Evolutionary conservation across 2,329 filamentous ascomycete genomes (phyloP).

Genomic region (Alternaria ethzedia): DNA sequence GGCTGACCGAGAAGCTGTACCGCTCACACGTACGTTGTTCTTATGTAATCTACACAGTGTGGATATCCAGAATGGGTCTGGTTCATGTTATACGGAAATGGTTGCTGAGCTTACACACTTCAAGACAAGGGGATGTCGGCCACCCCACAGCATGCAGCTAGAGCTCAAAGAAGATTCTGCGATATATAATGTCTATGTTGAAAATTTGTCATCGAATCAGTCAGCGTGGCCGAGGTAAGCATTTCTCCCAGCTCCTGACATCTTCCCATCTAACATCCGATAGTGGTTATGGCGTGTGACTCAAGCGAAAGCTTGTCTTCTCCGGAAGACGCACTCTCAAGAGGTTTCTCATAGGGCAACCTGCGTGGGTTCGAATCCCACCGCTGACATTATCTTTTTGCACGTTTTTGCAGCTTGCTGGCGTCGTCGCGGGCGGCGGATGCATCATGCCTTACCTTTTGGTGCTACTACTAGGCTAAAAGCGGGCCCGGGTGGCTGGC

Average conservation of each 20-base stretch:
- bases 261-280: neutral
- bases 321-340: neutral
- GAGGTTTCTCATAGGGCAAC: constrained; percentile 11
- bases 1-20: neutral
- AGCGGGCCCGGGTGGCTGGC: neutral
- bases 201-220: neutral
- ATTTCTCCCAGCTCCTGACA: neutral
- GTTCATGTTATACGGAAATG: neutral
- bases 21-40: neutral
- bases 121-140: neutral
- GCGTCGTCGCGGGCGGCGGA: neutral
- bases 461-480: neutral
- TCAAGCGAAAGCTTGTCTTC: constrained; percentile 9
- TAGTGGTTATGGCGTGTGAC: constrained; percentile 13
- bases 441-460: neutral
- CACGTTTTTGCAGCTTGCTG: neutral
- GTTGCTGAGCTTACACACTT: neutral
- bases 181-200: neutral
- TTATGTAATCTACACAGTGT: neutral
- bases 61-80: neutral
- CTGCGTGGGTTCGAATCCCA: constrained; percentile 12
- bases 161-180: neutral
- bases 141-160: neutral
- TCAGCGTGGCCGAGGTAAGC: neutral
- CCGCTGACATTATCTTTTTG: constrained; percentile 8